A percentile compares a stretch with the other conserved stretches of the same genome.
These are phyloP conservation scores for Sclerotinia nivalis DNA, from an alignment of 2,329 filamentous ascomycete species.

Conservation along the genomic window DNA sequence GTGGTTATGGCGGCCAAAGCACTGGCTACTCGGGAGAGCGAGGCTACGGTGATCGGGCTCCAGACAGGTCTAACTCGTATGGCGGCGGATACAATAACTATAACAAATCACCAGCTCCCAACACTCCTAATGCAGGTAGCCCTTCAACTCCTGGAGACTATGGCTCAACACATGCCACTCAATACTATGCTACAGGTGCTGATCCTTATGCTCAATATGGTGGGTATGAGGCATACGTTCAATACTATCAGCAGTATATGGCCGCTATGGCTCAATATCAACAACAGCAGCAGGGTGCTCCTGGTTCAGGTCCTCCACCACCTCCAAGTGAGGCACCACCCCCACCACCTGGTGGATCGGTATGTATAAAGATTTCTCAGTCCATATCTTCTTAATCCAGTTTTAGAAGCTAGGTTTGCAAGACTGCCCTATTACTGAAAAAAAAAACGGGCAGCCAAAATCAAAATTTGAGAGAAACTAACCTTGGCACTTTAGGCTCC, in stretches of 20 bases:
- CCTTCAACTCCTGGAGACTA: slow-evolving; percentile 62
- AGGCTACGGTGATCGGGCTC: slow-evolving; percentile 55
- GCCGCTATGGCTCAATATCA: slow-evolving; percentile 54
- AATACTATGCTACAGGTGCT: slow-evolving; percentile 67
- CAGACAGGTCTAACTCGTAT: slow-evolving; percentile 47
- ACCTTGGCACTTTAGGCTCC: slow-evolving; percentile 49
- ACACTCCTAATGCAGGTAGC: slow-evolving; percentile 43
- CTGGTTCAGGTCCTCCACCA: slow-evolving; percentile 50
- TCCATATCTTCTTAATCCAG: slow-evolving; percentile 5
- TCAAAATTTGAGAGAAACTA: slow-evolving; percentile 21
- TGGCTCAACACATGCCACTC: slow-evolving; percentile 71
- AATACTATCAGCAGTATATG: slow-evolving; percentile 74
- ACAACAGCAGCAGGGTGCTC: slow-evolving; percentile 46
- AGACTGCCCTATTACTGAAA: not conserved
- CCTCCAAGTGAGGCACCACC: slow-evolving; percentile 57
- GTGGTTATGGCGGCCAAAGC: slow-evolving; percentile 52
- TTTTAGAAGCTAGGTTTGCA: slow-evolving; percentile 7
- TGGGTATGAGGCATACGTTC: slow-evolving; percentile 75
- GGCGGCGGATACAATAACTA: slow-evolving; percentile 46
- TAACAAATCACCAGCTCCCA: slow-evolving; percentile 39
- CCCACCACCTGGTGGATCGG: slow-evolving; percentile 56
- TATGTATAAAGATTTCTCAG: slow-evolving; percentile 20
- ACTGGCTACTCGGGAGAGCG: slow-evolving; percentile 48
- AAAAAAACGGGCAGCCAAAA: not conserved
- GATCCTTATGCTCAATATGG: slow-evolving; percentile 92